Percentiles rank a stretch among this genome's conserved stretches.
Evolutionary conservation across 1,284 basidiomycete genomes (phyloP).

Genomic region (Pseudozyma sp.): DNA sequence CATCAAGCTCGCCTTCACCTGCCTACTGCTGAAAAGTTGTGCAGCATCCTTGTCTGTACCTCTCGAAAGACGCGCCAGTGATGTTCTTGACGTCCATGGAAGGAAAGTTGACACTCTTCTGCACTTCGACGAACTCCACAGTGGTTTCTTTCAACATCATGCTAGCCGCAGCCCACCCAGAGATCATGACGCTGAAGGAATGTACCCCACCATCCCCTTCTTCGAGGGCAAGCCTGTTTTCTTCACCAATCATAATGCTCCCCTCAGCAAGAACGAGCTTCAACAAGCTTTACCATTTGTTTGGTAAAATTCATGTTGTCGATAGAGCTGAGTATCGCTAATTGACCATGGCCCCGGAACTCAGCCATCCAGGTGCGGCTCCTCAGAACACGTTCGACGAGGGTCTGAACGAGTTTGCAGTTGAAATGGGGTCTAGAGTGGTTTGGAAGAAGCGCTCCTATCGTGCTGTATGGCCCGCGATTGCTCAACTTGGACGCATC

Average conservation of each 20-base stretch:
- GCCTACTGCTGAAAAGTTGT: no score
- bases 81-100: no score
- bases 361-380: no score
- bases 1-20: no score
- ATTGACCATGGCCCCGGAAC: conserved; percentile 1
- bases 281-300: neutral
- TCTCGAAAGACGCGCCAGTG: no score
- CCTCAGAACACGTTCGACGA: no score
- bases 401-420: no score
- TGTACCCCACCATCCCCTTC: conserved; percentile 12
- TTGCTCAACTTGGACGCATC: no score
- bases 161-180: neutral
- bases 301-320: conserved; percentile 15
- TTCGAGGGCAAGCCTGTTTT: conserved; percentile 10
- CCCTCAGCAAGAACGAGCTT: conserved; percentile 3
- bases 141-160: neutral
- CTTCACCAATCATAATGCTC: neutral
- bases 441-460: no score
- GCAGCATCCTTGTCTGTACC: no score
- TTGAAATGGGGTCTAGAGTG: no score
- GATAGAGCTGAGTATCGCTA: neutral
- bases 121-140: conserved; percentile 7
- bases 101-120: neutral
- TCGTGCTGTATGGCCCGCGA: no score
- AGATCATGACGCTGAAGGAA: neutral